phyloP scores from a whole-genome alignment of 495 filamentous ascomycete species.

The Thozetella sp. region DNA sequence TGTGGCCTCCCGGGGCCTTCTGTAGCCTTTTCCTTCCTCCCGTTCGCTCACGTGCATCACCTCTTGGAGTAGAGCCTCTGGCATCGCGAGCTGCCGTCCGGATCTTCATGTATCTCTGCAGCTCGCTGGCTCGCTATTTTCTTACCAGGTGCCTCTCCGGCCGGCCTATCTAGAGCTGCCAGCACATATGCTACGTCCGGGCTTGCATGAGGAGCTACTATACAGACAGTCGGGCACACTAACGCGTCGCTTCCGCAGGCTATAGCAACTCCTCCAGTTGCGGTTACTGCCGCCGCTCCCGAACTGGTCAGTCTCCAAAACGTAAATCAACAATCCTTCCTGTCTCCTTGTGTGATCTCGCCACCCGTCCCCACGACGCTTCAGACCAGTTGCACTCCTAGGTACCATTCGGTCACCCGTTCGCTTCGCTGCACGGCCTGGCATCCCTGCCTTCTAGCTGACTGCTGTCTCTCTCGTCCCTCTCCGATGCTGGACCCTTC shows the following conservation, averaged over 20 bases:
- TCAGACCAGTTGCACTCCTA: conserved; percentile 7
- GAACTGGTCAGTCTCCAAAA: conserved; percentile 43
- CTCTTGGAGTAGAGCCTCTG: background rate
- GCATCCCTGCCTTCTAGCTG: background rate
- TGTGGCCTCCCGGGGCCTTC: background rate
- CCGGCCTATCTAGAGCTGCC: background rate
- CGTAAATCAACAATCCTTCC: conserved; percentile 22
- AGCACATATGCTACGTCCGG: background rate
- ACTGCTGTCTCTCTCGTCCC: background rate
- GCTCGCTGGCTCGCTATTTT: background rate
- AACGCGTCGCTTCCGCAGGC: conserved; percentile 24
- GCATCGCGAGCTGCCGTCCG: background rate
- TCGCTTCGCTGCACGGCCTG: background rate
- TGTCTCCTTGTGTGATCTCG: conserved; percentile 5
- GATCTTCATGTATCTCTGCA: background rate
- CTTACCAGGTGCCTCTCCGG: conserved; percentile 12
- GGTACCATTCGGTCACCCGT: conserved; percentile 2
- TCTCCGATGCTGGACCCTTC: background rate
- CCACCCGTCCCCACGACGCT: conserved; percentile 15
- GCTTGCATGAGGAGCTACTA: background rate
- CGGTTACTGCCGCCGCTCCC: conserved; percentile 50
- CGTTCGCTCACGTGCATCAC: conserved; percentile 7
- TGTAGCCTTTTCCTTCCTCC: conserved; percentile 1
- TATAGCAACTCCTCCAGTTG: conserved; percentile 50
- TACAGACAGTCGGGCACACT: conserved; percentile 7